phyloP scores from a whole-genome alignment of 1,284 basidiomycete genomes.

The Leccinum solheimii region DNA sequence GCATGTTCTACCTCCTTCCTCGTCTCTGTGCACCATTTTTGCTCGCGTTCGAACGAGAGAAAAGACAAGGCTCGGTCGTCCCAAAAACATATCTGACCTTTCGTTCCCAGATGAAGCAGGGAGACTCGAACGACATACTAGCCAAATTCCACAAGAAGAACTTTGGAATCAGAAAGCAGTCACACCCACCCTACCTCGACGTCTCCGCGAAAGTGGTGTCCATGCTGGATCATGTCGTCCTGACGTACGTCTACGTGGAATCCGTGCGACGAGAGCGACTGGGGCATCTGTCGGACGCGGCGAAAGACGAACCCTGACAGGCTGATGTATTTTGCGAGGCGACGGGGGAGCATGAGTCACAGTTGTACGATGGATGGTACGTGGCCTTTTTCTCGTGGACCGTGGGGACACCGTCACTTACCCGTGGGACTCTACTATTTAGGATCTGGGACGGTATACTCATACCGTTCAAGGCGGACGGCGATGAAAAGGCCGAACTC shows the following conservation, averaged over 20 bases:
- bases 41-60: neutral
- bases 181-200: slow-evolving; percentile 26
- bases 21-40: neutral
- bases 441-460: neutral
- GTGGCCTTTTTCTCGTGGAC: neutral
- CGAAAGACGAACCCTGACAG: neutral
- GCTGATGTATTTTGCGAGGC: neutral
- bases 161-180: slow-evolving; percentile 23
- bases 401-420: neutral
- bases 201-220: slow-evolving; percentile 16
- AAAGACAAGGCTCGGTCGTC: neutral
- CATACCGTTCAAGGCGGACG: neutral
- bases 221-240: slow-evolving; percentile 29
- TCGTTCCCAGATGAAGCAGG: slow-evolving; percentile 24
- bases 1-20: neutral
- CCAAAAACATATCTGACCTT: neutral
- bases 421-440: neutral
- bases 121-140: slow-evolving; percentile 13
- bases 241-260: slow-evolving; percentile 30
- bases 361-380: neutral
- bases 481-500: neutral
- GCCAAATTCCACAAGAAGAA: slow-evolving; percentile 29
- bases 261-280: slow-evolving; percentile 25
- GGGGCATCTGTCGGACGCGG: slow-evolving; percentile 9
- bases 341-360: neutral